Evolutionary conservation across 257 asterid genomes (phyloP), one percentile per base, ranked within the genome.

Genomic region (Solanum sitiens): DNA sequence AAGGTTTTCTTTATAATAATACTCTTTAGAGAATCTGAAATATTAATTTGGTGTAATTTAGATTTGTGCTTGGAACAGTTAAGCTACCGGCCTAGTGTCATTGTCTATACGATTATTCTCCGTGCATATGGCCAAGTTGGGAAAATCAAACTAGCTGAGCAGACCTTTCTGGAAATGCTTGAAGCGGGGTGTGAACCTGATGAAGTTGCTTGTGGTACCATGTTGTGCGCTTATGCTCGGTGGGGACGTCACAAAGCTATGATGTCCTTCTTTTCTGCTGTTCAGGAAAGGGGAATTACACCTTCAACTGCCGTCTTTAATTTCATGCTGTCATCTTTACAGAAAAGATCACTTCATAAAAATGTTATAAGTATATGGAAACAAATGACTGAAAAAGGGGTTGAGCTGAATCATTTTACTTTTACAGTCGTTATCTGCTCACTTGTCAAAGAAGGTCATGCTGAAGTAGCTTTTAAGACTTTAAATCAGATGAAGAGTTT

Each of bases 171-270:
- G 90, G 99, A 97, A 94, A 95, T 97, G 99, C 98, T 97, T 71
- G 99, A 97, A 93, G 92, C 86, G 65, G 98, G 98, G 84, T 94
- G 98, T 87, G 98, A 97, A 89, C 98, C 99, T 4, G 99, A 97
- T 90, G 98, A 94, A 89, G 96, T 97, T 88, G 98, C 99, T 86
- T 95, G 96, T 87, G 99, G 99, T 90, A 97, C 99, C 87, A 94
- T 97, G 99, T 83, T 97, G 86, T 95, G 99, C 89, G 87, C 98
- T 9, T 95, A 95, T 83, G 98, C 99, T 39, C 92, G 94, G 89
- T 97, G 98, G 98, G 98, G 99, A 42, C 96, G 94, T 83, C 94
- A 95, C 91, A 93, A 91, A 90, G 95, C 95, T 68, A 95, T 97
- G 99, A 92, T 97, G 82, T 93, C 99, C 76, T 97, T 97, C 91